Evolutionary conservation across 2,329 filamentous ascomycete genomes (phyloP), one percentile per base, ranked within the genome.

Genomic region (Fusarium verrucosum): DNA sequence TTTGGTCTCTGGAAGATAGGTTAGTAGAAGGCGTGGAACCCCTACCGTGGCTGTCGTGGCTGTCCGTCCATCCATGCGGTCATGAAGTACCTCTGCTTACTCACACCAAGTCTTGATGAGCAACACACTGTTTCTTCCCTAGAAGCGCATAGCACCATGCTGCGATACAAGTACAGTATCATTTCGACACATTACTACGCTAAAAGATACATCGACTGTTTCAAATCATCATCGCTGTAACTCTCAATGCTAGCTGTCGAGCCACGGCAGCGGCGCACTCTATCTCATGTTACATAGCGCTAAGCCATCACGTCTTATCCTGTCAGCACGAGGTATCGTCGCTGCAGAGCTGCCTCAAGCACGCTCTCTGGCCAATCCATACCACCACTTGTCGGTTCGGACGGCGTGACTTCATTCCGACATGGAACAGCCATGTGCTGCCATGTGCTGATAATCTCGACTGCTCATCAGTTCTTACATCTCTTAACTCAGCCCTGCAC

Each of bases 401-500:
- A 30, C 25, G 40, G 40, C 43, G 36, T 32, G 36, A 56, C 33
- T 38, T 47, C 53, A 36, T 66, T 38, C 58, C 45, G 38, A 22
- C 22, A 53, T 49, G 30, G 32, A 40, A 32, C 33, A 49, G 42
- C 28, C 58, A 51, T 66, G 32, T 44, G 43, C 41, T 30, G 47
- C n/a, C n/a, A 53, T 53, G 14, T 22, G 36, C 33, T 25, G 40
- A 33, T 19, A 13, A 22, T 9, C 17, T 53, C 36, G 32, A 37
- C 47, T 28, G 44, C n/a, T 33, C 32, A 37, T 37, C 33, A 8
- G 26, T 20, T 26, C n/a, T 33, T 25, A 20, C 25, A 36, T 61
- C 22, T 43, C 54, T 52, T 40, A 6, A 50, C 49, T 62, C 65
- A 65, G 60, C 65, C 65, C 45, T 62, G 65, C 35, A 14, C 20